Base-by-base conservation (phyloP, 2,329 filamentous ascomycete species). In the Fusarium nisikadoi region DNA sequence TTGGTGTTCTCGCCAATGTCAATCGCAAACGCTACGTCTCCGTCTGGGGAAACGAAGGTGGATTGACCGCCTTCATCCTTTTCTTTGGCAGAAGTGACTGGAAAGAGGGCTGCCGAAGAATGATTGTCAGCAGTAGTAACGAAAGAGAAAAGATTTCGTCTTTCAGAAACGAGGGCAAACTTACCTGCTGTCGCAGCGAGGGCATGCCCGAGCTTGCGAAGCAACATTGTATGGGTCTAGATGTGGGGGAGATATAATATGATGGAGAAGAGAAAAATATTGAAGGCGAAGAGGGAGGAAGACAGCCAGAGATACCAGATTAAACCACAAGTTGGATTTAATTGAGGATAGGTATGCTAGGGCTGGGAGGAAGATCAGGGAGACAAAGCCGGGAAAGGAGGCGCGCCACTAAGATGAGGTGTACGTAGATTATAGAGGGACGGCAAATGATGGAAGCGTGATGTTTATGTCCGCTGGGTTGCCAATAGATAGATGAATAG, bases 1-100 rank as follows among this genome's bases (percentile, higher is more conserved):
- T 82, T 83, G 31, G 79, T 72, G 62, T 85, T 80, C n/a, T 84
- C 77, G 43, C 87, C 84, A 27, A 87, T 83, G 59, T 86, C 85
- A 62, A 87, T 80, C 55, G 84, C 84, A 75, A 89, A 89, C n/a
- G 81, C 80, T 62, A 87, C 76, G 25, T 81, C 80, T 55, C 81
- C 77, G 63, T 84, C 80, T 59, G 81, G 81, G 5, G 85, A 82
- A 50, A 85, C 76, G 53, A 88, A 87, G 50, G 80, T 81, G 12
- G 84, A 83, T 58, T 84, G 83, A 50, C 78, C 78, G 36, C 74
- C 69, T 33, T 74, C 69, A 71, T 79, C 78, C 66, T 77, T 75
- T 42, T 74, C 61, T 47, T 72, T 66, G 47, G 80, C 80, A 38
- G 74, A 52, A 6, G 74, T 63, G 35, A 71, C 50, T 23, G 77